Percentiles rank a stretch among this genome's conserved stretches.
Conservation (phyloP, 495 filamentous ascomycete species). For the Aspergillus sclerotioniger region DNA sequence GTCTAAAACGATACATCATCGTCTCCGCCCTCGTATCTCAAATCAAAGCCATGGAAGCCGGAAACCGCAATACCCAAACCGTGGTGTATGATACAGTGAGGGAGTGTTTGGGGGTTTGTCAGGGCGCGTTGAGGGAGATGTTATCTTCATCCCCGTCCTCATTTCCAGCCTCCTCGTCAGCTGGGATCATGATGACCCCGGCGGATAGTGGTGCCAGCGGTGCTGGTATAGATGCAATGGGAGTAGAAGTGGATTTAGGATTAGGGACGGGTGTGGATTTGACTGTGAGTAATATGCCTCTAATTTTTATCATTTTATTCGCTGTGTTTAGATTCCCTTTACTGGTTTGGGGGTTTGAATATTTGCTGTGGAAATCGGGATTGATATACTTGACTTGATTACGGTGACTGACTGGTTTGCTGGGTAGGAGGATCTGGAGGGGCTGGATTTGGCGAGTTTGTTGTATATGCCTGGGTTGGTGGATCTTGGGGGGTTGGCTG, state of each 20-base stretch:
- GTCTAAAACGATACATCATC: slow-evolving; percentile 24
- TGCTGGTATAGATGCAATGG: background rate
- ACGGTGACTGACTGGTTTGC: too few species aligned
- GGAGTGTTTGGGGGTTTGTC: slow-evolving; percentile 6
- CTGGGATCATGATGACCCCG: background rate
- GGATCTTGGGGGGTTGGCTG: background rate
- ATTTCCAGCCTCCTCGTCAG: too few species aligned
- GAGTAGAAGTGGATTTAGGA: background rate
- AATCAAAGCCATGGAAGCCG: slow-evolving; percentile 23
- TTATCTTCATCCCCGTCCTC: background rate
- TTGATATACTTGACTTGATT: background rate
- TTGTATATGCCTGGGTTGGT: background rate
- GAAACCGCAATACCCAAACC: slow-evolving; percentile 5
- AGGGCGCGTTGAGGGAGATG: background rate
- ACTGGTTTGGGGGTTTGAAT: too few species aligned
- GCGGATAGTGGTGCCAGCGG: background rate
- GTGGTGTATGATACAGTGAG: slow-evolving; percentile 1
- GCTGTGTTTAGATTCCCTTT: too few species aligned
- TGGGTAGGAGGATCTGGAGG: background rate
- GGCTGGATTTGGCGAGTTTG: background rate
- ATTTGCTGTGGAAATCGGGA: too few species aligned
- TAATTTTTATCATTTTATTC: too few species aligned
- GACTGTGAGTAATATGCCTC: background rate
- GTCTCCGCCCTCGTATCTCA: slow-evolving; percentile 19
- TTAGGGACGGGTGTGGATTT: background rate